Evolutionary conservation across 2,329 filamentous ascomycete genomes (phyloP), one percentile per base, ranked within the genome.

Genomic region (Lachnellula cervina): DNA sequence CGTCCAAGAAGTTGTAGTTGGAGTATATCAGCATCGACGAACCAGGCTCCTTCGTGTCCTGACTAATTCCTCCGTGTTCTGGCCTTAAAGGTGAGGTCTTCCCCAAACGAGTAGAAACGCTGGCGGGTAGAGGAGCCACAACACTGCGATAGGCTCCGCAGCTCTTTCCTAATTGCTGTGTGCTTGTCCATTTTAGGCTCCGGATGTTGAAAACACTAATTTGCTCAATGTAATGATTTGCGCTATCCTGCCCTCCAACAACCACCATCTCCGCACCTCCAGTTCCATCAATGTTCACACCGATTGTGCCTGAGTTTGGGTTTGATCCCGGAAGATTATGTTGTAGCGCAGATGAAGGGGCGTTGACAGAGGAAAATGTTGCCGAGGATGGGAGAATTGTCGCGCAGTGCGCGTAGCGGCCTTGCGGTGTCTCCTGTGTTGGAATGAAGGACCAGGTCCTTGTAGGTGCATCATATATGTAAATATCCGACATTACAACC

Each of bases 171-270:
- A 97, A 78, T 1, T 86, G 79, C 61, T 90, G 89, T 1, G 91
- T 97, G 17, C 89, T 90, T 1, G 90, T 96, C 94, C 94, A 99
- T 73, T 94, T 96, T 57, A 97, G 75, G 70, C 90, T 97, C 49
- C 94, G 84, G 25, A 99, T 77, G 67, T 99, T 99, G 77, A 99
- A 99, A 2, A 99, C 90, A 69, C 91, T 97, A 61, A 99, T 95
- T 72, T 99, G 91, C 72, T 99, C 93, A 63, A 99, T 99, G 69
- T 99, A 99, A 71, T 96, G 92, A 71, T 99, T 99, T n/a, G 88
- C 87, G 52, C 89, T 94, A 68, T 99, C 94, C 72, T 99, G 94
- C 0, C 94, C 94, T 58, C 94, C 94, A 7, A 97, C 92, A 14
- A 99, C 87, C 5, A 99, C 83, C 93, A 99, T 97, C 71, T 99